Conservation (phyloP, 371 early-diverging fungal species). For the Apophysomyces variabilis region DNA sequence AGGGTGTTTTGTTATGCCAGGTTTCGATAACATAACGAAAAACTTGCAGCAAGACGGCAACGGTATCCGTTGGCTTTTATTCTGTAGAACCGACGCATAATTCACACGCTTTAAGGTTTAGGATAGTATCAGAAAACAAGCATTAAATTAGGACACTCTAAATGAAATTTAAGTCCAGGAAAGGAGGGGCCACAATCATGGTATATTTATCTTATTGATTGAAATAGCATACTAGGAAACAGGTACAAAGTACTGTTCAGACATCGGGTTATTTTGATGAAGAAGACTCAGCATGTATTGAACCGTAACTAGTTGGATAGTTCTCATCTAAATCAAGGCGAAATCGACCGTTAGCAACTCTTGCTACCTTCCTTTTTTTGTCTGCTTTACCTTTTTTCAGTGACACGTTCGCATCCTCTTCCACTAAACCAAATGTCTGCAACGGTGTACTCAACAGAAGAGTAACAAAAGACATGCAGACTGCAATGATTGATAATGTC, state of each 20-base stretch:
- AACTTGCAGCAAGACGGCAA: background rate
- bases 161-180: too few species aligned
- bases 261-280: background rate
- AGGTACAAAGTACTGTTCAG: too few species aligned
- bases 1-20: conserved; percentile 31
- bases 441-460: conserved; percentile 38
- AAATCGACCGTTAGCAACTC: background rate
- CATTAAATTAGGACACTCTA: too few species aligned
- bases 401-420: background rate
- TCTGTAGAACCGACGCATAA: background rate
- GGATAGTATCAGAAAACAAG: too few species aligned
- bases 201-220: too few species aligned
- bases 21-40: background rate
- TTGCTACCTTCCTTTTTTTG: background rate
- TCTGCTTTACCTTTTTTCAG: background rate
- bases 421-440: conserved; percentile 36
- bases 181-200: too few species aligned
- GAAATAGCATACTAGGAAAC: too few species aligned
- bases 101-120: too few species aligned
- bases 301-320: background rate
- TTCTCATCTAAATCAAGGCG: background rate
- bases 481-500: conserved; percentile 32
- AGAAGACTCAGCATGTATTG: background rate
- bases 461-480: conserved; percentile 29
- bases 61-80: background rate